A percentile compares a stretch with the other conserved stretches of the same genome.
Evolutionary conservation across 1,139 yeast genomes (phyloP).

Genomic region (Debaryomyces fabryi): DNA sequence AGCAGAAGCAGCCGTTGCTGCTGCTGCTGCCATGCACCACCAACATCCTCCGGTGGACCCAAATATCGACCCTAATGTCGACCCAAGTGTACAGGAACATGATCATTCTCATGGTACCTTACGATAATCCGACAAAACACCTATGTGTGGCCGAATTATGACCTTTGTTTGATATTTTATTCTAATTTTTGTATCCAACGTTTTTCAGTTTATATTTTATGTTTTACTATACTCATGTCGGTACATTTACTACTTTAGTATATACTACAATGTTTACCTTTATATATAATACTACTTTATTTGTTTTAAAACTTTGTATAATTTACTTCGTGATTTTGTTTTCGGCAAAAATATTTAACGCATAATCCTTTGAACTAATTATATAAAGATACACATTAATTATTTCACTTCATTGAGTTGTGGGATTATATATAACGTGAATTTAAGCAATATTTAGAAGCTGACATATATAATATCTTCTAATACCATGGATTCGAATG

Average conservation of each 20-base stretch:
- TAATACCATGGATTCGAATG: neutral
- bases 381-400: neutral
- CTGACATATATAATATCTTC: neutral
- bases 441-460: neutral
- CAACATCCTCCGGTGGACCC: constrained; percentile 42
- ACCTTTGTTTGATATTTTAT: constrained; percentile 3
- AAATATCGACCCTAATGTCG: constrained; percentile 49
- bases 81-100: constrained; percentile 48
- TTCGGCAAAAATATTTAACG: neutral
- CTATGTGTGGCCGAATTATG: neutral
- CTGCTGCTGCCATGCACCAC: constrained; percentile 26
- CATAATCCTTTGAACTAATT: neutral
- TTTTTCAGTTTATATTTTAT: constrained; percentile 2
- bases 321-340: neutral
- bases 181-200: neutral
- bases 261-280: constrained; percentile 3
- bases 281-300: neutral
- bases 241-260: neutral
- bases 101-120: constrained; percentile 38
- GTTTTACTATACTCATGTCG: neutral
- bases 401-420: neutral
- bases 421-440: neutral
- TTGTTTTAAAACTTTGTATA: neutral
- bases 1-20: constrained; percentile 35
- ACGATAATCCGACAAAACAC: constrained; percentile 7